Evolutionary conservation across 495 filamentous ascomycete species (phyloP).

Genomic region (Penicillium coffeae): DNA sequence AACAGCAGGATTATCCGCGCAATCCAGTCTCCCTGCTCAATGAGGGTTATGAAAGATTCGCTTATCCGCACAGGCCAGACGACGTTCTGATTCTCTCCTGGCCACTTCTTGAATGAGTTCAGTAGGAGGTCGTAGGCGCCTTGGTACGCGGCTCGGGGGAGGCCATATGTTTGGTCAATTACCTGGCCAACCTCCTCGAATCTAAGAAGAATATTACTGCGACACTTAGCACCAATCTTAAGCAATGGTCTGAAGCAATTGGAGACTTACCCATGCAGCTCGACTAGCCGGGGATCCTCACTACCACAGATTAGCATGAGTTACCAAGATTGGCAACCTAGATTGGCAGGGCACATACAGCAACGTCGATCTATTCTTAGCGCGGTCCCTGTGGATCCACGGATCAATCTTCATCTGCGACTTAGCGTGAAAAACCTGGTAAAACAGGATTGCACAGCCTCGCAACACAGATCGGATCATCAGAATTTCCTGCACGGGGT

Average conservation of each 20-base stretch:
- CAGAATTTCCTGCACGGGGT: neutral
- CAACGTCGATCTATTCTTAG: neutral
- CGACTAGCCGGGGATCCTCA: neutral
- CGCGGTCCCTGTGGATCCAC: neutral
- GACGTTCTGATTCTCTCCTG: neutral
- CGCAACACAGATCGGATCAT: neutral
- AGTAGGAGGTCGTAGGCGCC: neutral
- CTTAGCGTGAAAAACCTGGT: neutral
- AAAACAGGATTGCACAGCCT: neutral
- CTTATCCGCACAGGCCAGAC: neutral
- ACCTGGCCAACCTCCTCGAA: neutral
- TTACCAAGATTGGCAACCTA: too few relatives aligned
- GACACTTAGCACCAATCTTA: neutral
- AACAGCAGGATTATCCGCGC: neutral
- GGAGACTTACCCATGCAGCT: neutral
- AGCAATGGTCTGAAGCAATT: neutral
- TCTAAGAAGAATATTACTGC: neutral
- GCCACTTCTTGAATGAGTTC: neutral
- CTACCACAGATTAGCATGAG: neutral
- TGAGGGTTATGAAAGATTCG: neutral
- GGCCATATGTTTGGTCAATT: neutral
- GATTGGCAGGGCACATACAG: too few relatives aligned
- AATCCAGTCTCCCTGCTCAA: neutral
- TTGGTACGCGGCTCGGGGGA: neutral
- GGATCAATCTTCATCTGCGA: neutral